phyloP scores from a whole-genome alignment of 139 green algal species.

The Deuterostichococcus epilithicus region DNA sequence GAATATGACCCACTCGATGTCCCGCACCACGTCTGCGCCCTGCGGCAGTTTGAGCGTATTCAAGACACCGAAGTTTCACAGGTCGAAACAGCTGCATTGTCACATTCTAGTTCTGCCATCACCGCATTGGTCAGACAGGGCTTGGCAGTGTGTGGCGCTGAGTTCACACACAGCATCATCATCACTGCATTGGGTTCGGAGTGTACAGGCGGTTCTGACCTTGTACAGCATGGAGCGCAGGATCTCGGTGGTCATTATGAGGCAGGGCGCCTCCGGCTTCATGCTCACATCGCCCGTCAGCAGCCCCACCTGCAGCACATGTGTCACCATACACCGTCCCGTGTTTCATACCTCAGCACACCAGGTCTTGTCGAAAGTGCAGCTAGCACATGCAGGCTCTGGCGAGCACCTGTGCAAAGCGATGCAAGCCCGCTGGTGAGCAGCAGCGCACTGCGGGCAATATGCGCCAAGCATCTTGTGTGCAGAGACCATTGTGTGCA shows the following conservation, averaged over 20 bases:
- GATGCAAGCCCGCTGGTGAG: too few relatives aligned
- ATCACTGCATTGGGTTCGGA: neutral
- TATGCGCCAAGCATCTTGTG: too few relatives aligned
- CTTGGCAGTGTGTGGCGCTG: too few relatives aligned
- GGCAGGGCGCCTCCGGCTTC: conserved; percentile 75
- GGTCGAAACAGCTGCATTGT: neutral
- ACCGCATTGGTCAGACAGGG: too few relatives aligned
- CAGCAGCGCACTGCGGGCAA: too few relatives aligned
- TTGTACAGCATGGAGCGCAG: conserved; percentile 95
- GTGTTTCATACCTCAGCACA: too few relatives aligned
- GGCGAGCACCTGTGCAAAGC: too few relatives aligned
- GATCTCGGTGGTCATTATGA: conserved; percentile 99
- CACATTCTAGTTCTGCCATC: too few relatives aligned
- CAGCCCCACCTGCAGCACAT: conserved; percentile 76
- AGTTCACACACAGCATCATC: conserved; percentile 10
- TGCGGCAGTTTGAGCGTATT: neutral
- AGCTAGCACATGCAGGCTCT: too few relatives aligned
- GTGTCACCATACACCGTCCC: too few relatives aligned
- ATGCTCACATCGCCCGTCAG: conserved; percentile 95
- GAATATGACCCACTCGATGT: conserved; percentile 97
- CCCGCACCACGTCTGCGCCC: conserved; percentile 85
- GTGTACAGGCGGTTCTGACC: too few relatives aligned
- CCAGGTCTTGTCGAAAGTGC: too few relatives aligned
- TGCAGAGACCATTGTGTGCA: neutral
- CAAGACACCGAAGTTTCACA: neutral